A percentile compares a stretch with the other conserved stretches of the same genome.
Conservation (phyloP, 1,139 yeast genomes). For the Yamadazyma atmosphaerica region DNA sequence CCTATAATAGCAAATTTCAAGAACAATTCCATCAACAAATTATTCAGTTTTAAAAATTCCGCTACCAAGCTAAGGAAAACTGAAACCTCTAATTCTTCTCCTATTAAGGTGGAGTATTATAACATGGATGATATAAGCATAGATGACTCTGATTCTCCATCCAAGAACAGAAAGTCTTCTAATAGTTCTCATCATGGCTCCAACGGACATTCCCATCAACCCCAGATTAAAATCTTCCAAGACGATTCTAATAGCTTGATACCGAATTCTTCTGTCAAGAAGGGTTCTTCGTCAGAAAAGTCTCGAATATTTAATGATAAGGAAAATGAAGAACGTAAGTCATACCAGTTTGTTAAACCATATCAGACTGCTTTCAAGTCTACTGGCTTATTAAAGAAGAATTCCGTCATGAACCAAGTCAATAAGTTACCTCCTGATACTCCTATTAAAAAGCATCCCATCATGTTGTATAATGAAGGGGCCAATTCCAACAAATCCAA, state of each 20-base stretch:
- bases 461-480: slow-evolving; percentile 28
- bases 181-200: slow-evolving; percentile 15
- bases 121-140: slow-evolving; percentile 32
- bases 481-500: slow-evolving; percentile 17
- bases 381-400: slow-evolving; percentile 73
- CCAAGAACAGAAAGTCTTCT: slow-evolving; percentile 33
- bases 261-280: background rate
- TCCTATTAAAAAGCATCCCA: slow-evolving; percentile 69
- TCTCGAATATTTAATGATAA: slow-evolving; percentile 20
- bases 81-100: slow-evolving; percentile 12
- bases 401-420: slow-evolving; percentile 31
- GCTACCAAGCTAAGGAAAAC: slow-evolving; percentile 20
- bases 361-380: slow-evolving; percentile 82
- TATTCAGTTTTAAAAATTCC: slow-evolving; percentile 19
- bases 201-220: background rate
- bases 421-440: slow-evolving; percentile 68
- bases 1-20: slow-evolving; percentile 7
- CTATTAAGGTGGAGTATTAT: slow-evolving; percentile 27
- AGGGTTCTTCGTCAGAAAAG: background rate
- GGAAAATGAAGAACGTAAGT: slow-evolving; percentile 36
- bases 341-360: slow-evolving; percentile 76
- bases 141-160: slow-evolving; percentile 25
- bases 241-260: slow-evolving; percentile 12
- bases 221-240: slow-evolving; percentile 19
- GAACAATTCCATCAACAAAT: slow-evolving; percentile 9